A percentile compares a stretch with the other conserved stretches of the same genome.
Evolutionary conservation across 2,329 filamentous ascomycete species (phyloP).

Genomic region (Cercospora brassicicola): DNA sequence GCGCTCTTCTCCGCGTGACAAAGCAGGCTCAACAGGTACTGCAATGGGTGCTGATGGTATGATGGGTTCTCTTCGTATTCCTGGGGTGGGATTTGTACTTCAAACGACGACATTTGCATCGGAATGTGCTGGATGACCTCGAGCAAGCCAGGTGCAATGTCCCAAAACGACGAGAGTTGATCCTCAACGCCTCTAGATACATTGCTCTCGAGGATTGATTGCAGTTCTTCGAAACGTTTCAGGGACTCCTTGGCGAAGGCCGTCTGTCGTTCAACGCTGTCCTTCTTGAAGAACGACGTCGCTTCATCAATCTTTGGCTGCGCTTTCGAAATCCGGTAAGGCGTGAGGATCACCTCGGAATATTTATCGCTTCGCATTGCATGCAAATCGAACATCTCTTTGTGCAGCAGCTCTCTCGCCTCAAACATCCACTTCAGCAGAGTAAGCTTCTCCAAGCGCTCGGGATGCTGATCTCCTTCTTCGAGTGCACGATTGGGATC

Average conservation of each 20-base stretch:
- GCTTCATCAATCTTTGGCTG: conserved; percentile 77
- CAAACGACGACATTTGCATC: conserved; percentile 55
- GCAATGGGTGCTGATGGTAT: conserved; percentile 77
- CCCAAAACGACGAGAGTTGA: conserved; percentile 94
- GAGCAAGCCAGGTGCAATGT: conserved; percentile 82
- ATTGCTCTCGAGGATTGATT: conserved; percentile 76
- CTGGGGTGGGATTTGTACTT: conserved; percentile 71
- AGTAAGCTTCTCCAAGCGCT: conserved; percentile 90
- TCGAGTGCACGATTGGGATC: conserved; percentile 85
- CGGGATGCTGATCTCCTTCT: conserved; percentile 91
- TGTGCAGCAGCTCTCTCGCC: conserved; percentile 81
- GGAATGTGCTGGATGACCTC: conserved; percentile 80
- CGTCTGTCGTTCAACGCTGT: conserved; percentile 68
- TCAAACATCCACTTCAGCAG: conserved; percentile 97
- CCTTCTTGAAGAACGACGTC: conserved; percentile 76
- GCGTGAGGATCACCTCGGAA: conserved; percentile 76
- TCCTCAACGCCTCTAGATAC: conserved; percentile 85
- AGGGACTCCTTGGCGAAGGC: conserved; percentile 71
- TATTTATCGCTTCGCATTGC: conserved; percentile 81
- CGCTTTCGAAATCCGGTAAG: conserved; percentile 72
- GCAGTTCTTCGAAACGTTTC: conserved; percentile 72
- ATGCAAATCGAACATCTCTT: conserved; percentile 80
- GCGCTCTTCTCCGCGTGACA: conserved; percentile 87
- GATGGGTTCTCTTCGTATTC: conserved; percentile 85
- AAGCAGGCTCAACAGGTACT: conserved; percentile 85